phyloP scores from a whole-genome alignment of 768 basidiomycete genomes.

The Trametes cinnabarina region DNA sequence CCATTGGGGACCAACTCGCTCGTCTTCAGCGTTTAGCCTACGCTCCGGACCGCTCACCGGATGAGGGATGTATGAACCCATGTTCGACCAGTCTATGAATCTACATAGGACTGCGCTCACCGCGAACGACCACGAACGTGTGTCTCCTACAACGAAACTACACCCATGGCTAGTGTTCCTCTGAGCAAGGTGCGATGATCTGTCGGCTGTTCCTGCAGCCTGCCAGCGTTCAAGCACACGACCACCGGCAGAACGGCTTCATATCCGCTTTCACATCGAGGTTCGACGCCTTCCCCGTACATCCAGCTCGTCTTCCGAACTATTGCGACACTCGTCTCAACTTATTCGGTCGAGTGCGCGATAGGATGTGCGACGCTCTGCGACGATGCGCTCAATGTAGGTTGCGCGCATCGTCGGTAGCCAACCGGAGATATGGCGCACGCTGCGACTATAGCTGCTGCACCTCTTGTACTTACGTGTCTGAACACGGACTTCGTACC shows the following conservation, averaged over 20 bases:
- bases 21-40: no score
- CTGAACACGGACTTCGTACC: background rate
- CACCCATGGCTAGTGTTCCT: no score
- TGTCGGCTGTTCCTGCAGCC: no score
- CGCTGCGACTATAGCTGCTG: background rate
- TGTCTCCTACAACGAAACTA: no score
- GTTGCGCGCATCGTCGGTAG: background rate
- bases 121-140: no score
- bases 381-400: slow-evolving; percentile 8
- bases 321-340: background rate
- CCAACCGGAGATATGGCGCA: slow-evolving; percentile 9
- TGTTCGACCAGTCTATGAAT: no score
- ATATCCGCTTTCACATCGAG: background rate
- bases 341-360: background rate
- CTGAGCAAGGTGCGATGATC: no score
- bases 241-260: background rate
- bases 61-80: no score
- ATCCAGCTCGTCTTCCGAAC: background rate
- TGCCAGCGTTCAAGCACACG: background rate
- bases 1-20: no score
- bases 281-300: background rate
- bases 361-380: background rate
- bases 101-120: no score
- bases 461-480: background rate
- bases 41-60: no score